Conservation (phyloP, 2,329 filamentous ascomycete genomes). For the Davidsoniella neocaledoniae region DNA sequence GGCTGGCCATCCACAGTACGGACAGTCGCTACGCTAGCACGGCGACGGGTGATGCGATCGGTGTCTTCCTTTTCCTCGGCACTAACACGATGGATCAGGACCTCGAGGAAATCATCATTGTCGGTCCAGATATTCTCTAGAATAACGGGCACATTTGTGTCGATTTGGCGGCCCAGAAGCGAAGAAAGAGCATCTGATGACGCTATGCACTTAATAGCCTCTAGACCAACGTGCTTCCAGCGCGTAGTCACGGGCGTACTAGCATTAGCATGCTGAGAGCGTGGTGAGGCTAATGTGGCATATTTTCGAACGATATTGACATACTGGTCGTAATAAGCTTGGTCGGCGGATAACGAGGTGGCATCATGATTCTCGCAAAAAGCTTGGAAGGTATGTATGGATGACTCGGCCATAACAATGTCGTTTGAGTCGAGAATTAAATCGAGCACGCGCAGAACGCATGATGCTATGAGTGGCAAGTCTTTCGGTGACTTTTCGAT, state of each 20-base stretch:
- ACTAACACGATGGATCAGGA: slow-evolving; percentile 49
- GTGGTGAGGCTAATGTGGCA: slow-evolving; percentile 57
- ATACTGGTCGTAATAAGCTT: slow-evolving; percentile 67
- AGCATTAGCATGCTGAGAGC: slow-evolving; percentile 33
- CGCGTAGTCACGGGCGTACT: slow-evolving; percentile 62
- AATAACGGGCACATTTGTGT: slow-evolving; percentile 66
- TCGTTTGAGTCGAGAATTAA: slow-evolving; percentile 72
- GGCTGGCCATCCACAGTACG: slow-evolving; percentile 48
- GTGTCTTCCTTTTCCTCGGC: slow-evolving; percentile 51
- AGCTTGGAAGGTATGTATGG: slow-evolving; percentile 67
- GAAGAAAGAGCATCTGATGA: slow-evolving; percentile 63
- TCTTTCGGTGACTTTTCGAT: slow-evolving; percentile 89
- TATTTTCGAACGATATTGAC: slow-evolving; percentile 68
- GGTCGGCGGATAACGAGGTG: slow-evolving; percentile 69
- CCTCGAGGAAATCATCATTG: slow-evolving; percentile 50
- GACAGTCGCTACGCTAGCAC: slow-evolving; percentile 66
- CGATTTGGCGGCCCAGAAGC: slow-evolving; percentile 58
- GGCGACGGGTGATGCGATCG: slow-evolving; percentile 45
- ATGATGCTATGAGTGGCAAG: slow-evolving; percentile 71
- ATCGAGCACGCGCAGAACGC: slow-evolving; percentile 69
- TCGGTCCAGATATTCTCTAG: slow-evolving; percentile 73
- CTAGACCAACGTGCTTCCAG: slow-evolving; percentile 57
- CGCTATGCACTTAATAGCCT: slow-evolving; percentile 67
- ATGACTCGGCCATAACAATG: slow-evolving; percentile 84
- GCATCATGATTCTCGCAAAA: slow-evolving; percentile 84